Evolutionary conservation across 2,329 filamentous ascomycete genomes (phyloP), one percentile per base, ranked within the genome.

Genomic region (Coleophoma cylindrospora): DNA sequence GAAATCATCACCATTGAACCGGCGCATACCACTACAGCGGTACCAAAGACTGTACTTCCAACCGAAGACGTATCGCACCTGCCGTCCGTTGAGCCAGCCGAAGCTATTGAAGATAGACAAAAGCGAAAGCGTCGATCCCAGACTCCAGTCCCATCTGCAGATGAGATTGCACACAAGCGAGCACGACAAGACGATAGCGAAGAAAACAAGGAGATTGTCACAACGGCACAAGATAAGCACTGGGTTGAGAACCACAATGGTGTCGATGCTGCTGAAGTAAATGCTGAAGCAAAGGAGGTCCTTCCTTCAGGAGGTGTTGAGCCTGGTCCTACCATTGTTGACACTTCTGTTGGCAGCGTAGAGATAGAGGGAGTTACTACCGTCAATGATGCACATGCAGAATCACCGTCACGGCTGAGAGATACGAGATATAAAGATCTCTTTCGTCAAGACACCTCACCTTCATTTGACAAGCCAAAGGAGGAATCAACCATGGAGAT

Each of bases 111-210:
- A 54, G 81, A 84, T 57, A 71, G 71, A 38, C 79, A 80, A 58
- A 87, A 85, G 66, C 76, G 84, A 54, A 88, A 87, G 66, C 80
- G 83, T 58, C 76, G 83, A 58, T 88, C 83, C 40, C 73, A 74
- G 50, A 87, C 76, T 50, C 84, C 84, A 34, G 71, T 77, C 17
- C 79, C 79, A 9, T 75, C 73, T 10, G 68, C 72, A 21, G 74
- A 81, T 50, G 75, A 79, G 13, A 66, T 75, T 44, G 72, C 74
- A 41, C 71, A 70, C 46, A 86, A 86, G 63, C 81, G 77, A 53
- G 68, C 73, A 11, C 77, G 76, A 56, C 67, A 74, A 44, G 72
- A 68, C 36, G 62, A 64, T 41, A 72, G 69, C 37, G 62, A 64
- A 40, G 52, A 55, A 38, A 36, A 41, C 43, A 50, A 56, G 32